Conservation (phyloP, 345 rosid genomes). For the Hirschfeldia incana region DNA sequence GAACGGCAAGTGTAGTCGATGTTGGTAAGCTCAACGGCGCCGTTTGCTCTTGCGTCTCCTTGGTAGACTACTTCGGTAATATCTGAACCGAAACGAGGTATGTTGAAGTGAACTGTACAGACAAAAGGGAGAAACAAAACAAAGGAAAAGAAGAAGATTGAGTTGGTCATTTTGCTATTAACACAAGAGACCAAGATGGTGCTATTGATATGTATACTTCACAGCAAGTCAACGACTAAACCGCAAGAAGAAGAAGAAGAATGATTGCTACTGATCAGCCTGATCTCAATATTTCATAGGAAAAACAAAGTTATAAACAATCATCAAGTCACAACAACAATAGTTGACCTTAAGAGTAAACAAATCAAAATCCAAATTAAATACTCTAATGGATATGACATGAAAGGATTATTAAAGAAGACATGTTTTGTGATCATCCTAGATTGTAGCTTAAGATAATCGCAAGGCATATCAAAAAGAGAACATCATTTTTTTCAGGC, state of each 20-base stretch:
- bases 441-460: neutral
- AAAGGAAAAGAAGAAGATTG: constrained; percentile 13
- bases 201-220: constrained; percentile 4
- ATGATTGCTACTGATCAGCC: neutral
- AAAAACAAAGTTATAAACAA: constrained; percentile 11
- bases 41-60: constrained; percentile 36
- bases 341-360: constrained; percentile 28
- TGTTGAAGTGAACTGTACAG: constrained; percentile 18
- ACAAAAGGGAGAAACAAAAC: constrained; percentile 28
- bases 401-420: constrained; percentile 22
- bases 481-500: neutral
- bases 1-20: constrained; percentile 21
- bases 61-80: constrained; percentile 17
- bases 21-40: constrained; percentile 32
- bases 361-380: constrained; percentile 1
- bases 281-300: neutral
- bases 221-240: constrained; percentile 27
- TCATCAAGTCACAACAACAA: neutral
- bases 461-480: neutral
- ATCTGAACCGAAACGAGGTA: constrained; percentile 18
- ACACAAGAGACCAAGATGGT: constrained; percentile 14
- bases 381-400: constrained; percentile 8
- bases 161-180: constrained; percentile 18
- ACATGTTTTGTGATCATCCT: constrained; percentile 10
- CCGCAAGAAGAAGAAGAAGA: neutral